Evolutionary conservation across 2,329 filamentous ascomycete genomes (phyloP).

Genomic region (Pyricularia sp.): DNA sequence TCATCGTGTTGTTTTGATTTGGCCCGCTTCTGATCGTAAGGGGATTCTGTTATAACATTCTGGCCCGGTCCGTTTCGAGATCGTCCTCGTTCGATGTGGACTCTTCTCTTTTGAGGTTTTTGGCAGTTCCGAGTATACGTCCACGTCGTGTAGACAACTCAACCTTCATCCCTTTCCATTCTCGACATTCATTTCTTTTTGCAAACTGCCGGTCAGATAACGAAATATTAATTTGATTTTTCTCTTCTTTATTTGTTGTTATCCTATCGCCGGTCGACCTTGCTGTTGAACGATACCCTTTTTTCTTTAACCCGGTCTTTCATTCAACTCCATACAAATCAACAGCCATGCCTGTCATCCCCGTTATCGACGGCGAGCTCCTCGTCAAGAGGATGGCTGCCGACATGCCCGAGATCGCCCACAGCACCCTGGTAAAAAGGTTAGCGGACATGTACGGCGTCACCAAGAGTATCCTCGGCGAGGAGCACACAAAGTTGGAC

Average conservation of each 20-base stretch:
- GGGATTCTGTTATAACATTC: neutral
- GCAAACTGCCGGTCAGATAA: neutral
- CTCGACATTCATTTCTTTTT: neutral
- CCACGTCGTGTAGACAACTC: neutral
- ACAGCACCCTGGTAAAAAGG: neutral
- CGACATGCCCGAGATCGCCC: neutral
- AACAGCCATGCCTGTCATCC: neutral
- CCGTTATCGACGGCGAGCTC: neutral
- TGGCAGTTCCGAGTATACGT: neutral
- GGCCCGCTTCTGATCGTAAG: neutral
- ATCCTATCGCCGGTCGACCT: neutral
- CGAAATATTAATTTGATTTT: neutral
- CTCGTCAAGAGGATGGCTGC: neutral
- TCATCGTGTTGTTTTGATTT: neutral
- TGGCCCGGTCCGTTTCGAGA: neutral
- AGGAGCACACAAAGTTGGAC: neutral
- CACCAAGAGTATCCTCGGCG: neutral
- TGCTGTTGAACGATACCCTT: neutral
- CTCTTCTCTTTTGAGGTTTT: neutral
- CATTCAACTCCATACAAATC: neutral
- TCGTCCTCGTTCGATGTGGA: neutral
- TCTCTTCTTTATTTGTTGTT: neutral
- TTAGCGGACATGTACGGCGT: neutral
- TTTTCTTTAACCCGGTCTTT: neutral
- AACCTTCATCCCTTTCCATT: neutral